Base-by-base conservation (phyloP, 441 rosid genomes). In the Sinapis alba region DNA sequence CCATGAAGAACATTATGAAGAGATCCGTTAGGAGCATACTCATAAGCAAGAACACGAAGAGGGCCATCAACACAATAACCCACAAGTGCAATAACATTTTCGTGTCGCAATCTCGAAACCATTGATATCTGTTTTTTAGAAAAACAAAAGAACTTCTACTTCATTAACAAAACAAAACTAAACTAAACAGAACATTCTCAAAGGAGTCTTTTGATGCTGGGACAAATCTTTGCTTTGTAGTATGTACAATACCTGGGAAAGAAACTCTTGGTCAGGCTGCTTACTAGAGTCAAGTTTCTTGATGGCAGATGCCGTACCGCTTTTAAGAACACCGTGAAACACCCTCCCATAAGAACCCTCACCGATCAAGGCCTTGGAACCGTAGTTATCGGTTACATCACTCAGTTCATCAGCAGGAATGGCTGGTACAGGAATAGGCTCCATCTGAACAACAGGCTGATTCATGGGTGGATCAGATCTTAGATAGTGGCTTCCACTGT, bases 291-390 rank as follows among this genome's bases (percentile, higher is more conserved):
- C 58, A 41, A 83, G 79, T 64, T 84, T 88, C 79, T 88, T 88
- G 41, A 88, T 78, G 21, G 90, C 88, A 24, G 78, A 79, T 13
- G 71, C 69, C 7, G 23, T 73, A 38, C 92, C 92, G 73, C 77
- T 84, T 47, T 65, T 79, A 18, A 88, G 80, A 64, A 83, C 80
- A 79, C 85, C 90, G 36, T 76, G 56, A 71, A 79, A 83, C 7
- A 86, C 86, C 73, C 85, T 79, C 71, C 88, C 92, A 62, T 76
- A 81, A 0, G 88, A 84, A 13, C 92, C 86, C 82, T 86, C 88
- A 9, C 88, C 83, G 5, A 83, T 74, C 47, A 88, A 86, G 28
- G 81, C 70, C 63, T 79, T 71, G 15, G 78, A 23, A 27, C 89
- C 83, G 26, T 83, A 88, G 76, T 84, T 79, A 71, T 86, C 86